Evolutionary conservation across 169 alveolate genomes (phyloP).

Genomic region (Theileria annulata): DNA sequence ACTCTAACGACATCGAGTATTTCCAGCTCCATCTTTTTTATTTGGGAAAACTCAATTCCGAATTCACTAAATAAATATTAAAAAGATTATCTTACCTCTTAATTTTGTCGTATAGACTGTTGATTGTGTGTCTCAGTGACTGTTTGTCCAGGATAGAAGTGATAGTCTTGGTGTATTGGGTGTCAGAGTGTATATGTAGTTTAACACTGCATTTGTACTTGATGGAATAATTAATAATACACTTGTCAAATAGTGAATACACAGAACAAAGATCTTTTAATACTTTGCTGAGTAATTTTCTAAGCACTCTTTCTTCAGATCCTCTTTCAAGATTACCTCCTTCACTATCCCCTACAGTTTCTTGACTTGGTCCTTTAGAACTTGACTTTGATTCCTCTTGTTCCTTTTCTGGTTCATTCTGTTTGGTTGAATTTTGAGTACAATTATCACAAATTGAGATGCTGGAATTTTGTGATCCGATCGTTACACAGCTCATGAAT

Average conservation of each 20-base stretch:
- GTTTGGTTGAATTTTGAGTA: neutral
- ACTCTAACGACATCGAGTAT: neutral
- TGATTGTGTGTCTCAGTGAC: constrained; percentile 3
- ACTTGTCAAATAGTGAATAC: neutral
- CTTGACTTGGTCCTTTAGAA: neutral
- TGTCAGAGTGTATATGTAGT: neutral
- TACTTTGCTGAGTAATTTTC: neutral
- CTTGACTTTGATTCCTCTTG: neutral
- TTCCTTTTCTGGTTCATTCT: neutral
- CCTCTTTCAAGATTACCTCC: neutral
- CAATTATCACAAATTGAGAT: neutral
- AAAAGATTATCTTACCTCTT: neutral
- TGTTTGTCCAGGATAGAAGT: neutral
- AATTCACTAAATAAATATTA: constrained; percentile 4
- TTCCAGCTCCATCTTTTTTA: neutral
- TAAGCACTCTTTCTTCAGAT: neutral
- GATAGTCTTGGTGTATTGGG: neutral
- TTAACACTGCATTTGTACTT: neutral
- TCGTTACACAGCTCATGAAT: neutral
- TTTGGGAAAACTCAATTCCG: neutral
- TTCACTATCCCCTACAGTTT: neutral
- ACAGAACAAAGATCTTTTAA: neutral
- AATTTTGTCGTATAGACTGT: neutral
- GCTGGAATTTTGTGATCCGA: neutral
- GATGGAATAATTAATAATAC: neutral